These are phyloP conservation scores for Coprinellus micaceus DNA, from an alignment of 768 basidiomycete species.

Conservation along the genomic window DNA sequence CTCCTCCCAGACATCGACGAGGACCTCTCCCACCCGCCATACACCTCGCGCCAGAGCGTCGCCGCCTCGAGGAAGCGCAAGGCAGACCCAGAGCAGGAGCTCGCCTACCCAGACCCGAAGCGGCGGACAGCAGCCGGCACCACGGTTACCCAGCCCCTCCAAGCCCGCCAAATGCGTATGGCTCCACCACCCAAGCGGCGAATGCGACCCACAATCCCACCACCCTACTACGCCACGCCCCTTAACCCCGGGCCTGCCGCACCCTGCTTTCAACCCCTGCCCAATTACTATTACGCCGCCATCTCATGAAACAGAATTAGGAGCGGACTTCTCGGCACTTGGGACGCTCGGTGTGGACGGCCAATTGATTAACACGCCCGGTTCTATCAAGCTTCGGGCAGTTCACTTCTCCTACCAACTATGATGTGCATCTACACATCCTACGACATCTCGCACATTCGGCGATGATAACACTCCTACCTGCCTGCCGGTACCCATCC, in stretches of 20 bases:
- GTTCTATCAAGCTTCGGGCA: background rate
- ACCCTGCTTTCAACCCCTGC: background rate
- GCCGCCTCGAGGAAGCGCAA: background rate
- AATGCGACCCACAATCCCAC: background rate
- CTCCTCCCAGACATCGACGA: conserved; percentile 63
- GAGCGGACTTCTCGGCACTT: background rate
- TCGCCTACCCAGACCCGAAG: background rate
- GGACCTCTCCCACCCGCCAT: conserved; percentile 67
- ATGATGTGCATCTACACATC: background rate
- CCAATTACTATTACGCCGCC: background rate
- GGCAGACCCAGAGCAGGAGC: background rate
- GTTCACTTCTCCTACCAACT: background rate
- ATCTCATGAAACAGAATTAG: background rate
- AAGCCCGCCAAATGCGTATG: background rate
- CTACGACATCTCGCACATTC: background rate
- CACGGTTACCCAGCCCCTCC: background rate
- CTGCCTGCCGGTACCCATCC: background rate
- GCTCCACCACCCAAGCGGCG: background rate
- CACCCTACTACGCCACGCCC: background rate
- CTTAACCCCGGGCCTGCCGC: background rate
- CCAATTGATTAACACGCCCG: background rate
- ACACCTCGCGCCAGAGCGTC: conserved; percentile 29
- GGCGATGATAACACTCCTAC: background rate
- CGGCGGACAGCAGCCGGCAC: background rate
- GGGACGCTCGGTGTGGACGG: no score